These are phyloP conservation scores for Hanseniaspora thailandica DNA, from an alignment of 805 yeast genomes.

Conservation along the genomic window DNA sequence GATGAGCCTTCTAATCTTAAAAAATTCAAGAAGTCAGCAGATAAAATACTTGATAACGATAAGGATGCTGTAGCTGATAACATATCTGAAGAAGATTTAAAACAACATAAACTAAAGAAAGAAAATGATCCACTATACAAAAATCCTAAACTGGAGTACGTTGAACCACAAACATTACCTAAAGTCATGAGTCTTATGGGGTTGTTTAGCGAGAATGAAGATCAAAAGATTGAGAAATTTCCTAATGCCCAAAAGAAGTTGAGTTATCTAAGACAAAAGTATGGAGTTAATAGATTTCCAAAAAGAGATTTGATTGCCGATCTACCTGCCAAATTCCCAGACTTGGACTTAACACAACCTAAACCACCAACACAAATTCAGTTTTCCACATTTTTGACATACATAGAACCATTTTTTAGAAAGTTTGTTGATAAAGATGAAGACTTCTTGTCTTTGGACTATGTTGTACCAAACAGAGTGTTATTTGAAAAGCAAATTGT, in stretches of 20 bases:
- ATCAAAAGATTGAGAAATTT: constrained; percentile 8
- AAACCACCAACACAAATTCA: constrained; percentile 88
- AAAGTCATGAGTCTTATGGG: constrained; percentile 54
- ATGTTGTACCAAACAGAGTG: constrained; percentile 40
- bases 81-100: constrained; percentile 18
- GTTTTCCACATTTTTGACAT: constrained; percentile 73
- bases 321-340: constrained; percentile 82
- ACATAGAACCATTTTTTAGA: constrained; percentile 75
- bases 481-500: not conserved
- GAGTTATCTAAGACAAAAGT: constrained; percentile 61
- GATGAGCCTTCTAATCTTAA: constrained; percentile 17
- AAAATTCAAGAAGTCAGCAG: constrained; percentile 18
- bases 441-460: constrained; percentile 52
- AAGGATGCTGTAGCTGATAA: constrained; percentile 8
- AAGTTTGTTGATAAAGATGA: constrained; percentile 71
- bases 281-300: constrained; percentile 87
- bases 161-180: constrained; percentile 56
- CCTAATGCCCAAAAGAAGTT: constrained; percentile 28
- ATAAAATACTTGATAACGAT: constrained; percentile 7
- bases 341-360: constrained; percentile 68
- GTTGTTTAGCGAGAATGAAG: constrained; percentile 44
- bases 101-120: constrained; percentile 22
- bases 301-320: constrained; percentile 57
- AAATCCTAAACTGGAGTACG: constrained; percentile 69
- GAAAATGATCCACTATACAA: constrained; percentile 49